Evolutionary conservation across 2,329 filamentous ascomycete species (phyloP).

Genomic region (Beauveria caledonica): DNA sequence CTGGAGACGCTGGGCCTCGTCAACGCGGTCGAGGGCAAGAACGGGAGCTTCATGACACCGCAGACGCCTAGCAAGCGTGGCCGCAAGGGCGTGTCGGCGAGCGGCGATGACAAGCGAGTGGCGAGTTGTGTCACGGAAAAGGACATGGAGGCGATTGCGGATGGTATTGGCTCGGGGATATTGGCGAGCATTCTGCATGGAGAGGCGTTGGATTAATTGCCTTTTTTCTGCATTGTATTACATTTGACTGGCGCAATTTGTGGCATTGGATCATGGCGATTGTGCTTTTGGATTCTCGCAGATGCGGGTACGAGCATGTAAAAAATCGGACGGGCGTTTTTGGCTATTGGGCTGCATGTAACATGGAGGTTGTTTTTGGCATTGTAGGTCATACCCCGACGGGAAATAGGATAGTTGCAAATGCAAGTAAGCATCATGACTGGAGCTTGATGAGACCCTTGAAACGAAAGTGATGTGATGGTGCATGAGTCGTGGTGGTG

Average conservation of each 20-base stretch:
- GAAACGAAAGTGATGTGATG: not conserved
- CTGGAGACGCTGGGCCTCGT: slow-evolving; percentile 82
- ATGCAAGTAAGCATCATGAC: not conserved
- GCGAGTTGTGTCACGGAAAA: slow-evolving; percentile 73
- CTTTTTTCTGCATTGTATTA: not conserved
- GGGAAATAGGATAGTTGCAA: not conserved
- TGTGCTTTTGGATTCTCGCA: no score
- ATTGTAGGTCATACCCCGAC: not conserved
- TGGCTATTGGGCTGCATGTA: not conserved
- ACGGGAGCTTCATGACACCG: slow-evolving; percentile 53
- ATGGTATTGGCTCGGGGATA: slow-evolving; percentile 53
- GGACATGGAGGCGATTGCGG: slow-evolving; percentile 65
- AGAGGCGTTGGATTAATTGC: slow-evolving; percentile 44
- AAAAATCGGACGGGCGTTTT: not conserved
- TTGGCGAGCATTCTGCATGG: slow-evolving; percentile 54
- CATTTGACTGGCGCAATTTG: not conserved
- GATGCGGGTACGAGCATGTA: not conserved
- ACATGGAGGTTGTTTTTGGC: not conserved
- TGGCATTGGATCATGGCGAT: not conserved
- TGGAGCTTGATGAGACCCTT: not conserved
- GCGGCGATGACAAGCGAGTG: slow-evolving; percentile 65
- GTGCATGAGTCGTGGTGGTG: not conserved
- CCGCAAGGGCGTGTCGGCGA: slow-evolving; percentile 48
- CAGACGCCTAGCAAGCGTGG: slow-evolving; percentile 66
- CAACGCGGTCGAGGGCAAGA: slow-evolving; percentile 60